Conservation (phyloP, 495 filamentous ascomycete species). For the Aspergillus wentii region DNA sequence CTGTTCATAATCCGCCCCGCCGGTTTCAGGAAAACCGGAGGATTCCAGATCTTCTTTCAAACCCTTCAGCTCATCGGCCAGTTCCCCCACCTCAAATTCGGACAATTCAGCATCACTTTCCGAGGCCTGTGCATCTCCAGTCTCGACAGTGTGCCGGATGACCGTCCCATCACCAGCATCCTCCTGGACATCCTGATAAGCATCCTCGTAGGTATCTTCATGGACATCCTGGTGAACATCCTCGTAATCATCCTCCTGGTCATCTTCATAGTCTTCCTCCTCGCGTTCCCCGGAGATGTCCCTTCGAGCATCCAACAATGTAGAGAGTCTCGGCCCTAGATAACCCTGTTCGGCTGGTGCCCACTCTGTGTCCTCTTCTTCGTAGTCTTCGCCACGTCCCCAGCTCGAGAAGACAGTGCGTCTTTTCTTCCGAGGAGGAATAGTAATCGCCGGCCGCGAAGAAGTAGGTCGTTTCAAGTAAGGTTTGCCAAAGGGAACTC, state of each 20-base stretch:
- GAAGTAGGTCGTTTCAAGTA: constrained; percentile 50
- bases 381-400: constrained; percentile 22
- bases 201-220: constrained; percentile 28
- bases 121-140: constrained; percentile 19
- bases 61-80: constrained; percentile 38
- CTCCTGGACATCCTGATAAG: constrained; percentile 23
- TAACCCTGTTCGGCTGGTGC: constrained; percentile 17
- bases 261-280: constrained; percentile 18
- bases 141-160: constrained; percentile 31
- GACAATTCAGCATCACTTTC: constrained; percentile 34
- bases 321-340: constrained; percentile 22
- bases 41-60: constrained; percentile 38
- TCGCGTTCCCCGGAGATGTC: constrained; percentile 11
- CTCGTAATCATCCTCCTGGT: constrained; percentile 20
- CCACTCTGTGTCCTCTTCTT: constrained; percentile 37
- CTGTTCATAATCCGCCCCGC: constrained; percentile 15
- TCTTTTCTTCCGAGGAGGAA: constrained; percentile 71
- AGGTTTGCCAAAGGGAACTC: constrained; percentile 79
- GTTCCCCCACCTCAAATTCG: constrained; percentile 34
- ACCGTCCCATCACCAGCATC: constrained; percentile 36
- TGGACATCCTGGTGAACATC: constrained; percentile 20
- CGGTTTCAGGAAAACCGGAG: constrained; percentile 11
- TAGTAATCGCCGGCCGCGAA: constrained; percentile 61
- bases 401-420: constrained; percentile 43
- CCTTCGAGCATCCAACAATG: constrained; percentile 20